phyloP scores from a whole-genome alignment of 805 yeast genomes.

The Cyberlindnera misumaiensis region DNA sequence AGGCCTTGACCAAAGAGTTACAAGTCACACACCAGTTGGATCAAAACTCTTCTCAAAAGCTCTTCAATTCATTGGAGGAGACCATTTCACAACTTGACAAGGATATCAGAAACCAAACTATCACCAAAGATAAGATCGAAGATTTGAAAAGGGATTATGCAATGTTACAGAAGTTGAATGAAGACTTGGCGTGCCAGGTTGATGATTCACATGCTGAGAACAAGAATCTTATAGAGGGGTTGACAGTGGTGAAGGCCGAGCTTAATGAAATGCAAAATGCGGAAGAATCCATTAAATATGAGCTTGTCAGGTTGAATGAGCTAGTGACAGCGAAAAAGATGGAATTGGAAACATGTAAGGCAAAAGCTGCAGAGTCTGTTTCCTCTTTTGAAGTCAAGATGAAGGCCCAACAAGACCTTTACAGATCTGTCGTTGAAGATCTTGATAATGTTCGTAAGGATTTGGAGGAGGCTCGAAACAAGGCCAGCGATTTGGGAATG shows the following conservation, averaged over 20 bases:
- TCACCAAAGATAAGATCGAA: constrained; percentile 3
- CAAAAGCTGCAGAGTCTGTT: constrained; percentile 14
- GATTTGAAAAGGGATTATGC: constrained; percentile 3
- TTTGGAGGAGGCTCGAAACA: constrained; percentile 11
- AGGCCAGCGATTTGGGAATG: constrained; percentile 13
- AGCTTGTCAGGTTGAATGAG: neutral
- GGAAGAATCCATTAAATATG: neutral
- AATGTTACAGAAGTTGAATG: constrained; percentile 1
- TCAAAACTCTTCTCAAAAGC: neutral
- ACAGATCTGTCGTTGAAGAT: constrained; percentile 24
- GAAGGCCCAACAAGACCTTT: constrained; percentile 29
- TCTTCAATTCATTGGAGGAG: constrained; percentile 1
- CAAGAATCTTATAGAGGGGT: neutral
- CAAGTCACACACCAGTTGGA: neutral
- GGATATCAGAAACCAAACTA: constrained; percentile 16
- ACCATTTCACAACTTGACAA: constrained; percentile 10
- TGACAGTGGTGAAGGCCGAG: neutral
- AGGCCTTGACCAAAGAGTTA: neutral
- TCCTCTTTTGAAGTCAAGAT: constrained; percentile 29
- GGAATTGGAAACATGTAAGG: constrained; percentile 8
- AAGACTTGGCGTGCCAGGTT: constrained; percentile 1
- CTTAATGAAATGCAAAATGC: neutral
- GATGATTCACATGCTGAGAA: constrained; percentile 1
- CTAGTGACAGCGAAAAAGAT: neutral
- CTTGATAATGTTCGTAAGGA: constrained; percentile 25